These are phyloP conservation scores for Puccinellia tenuiflora DNA, from an alignment of 176 grass and related monocot genomes.

Conservation along the genomic window DNA sequence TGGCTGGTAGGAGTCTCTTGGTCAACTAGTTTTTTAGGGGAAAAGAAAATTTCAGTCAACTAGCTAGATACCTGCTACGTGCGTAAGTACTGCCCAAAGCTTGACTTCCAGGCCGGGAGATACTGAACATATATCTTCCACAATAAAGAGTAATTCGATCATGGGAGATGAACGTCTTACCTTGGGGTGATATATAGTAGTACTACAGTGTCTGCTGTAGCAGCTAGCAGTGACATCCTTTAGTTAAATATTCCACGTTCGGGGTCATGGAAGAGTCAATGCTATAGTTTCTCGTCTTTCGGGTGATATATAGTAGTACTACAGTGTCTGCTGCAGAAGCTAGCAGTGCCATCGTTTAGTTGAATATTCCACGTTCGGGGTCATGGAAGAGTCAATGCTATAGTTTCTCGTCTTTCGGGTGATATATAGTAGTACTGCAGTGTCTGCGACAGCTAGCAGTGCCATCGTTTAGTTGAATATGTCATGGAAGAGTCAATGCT, in stretches of 20 bases:
- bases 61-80: neutral
- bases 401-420: neutral
- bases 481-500: neutral
- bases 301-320: neutral
- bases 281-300: neutral
- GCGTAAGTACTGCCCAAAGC: neutral
- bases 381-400: neutral
- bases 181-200: neutral
- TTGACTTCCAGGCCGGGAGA: neutral
- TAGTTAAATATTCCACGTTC: neutral
- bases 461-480: neutral
- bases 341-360: neutral
- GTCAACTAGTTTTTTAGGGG: neutral
- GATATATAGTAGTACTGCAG: neutral
- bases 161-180: neutral
- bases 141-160: neutral
- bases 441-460: neutral
- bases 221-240: neutral
- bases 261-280: neutral
- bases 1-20: neutral
- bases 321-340: neutral
- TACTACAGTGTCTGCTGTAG: neutral
- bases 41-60: neutral
- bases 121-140: neutral
- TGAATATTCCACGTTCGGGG: neutral